Base-by-base conservation (phyloP, 306 rosid species). In the Trifolium dubium region DNA sequence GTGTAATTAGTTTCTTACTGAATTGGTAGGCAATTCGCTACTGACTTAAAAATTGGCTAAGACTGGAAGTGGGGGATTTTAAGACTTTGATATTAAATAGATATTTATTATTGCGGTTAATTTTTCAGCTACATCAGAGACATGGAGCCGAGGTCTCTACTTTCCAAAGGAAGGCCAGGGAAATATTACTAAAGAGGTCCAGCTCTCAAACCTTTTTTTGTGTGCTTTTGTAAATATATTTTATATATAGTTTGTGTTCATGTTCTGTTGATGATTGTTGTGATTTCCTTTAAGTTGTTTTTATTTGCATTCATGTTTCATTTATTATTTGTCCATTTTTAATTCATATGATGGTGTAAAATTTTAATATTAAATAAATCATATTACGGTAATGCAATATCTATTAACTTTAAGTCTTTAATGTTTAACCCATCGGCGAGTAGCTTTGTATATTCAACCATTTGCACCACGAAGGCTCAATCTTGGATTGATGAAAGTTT, bases 121-220 rank as follows among this genome's bases (percentile, higher is more conserved):
- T 60, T 84, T 71, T 89, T 82, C 92, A 92, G 99, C 92, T 72
- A 75, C 83, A 67, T 88, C 95, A 32, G 81, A 83, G 59, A 78
- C 73, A 0, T 92, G 97, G 97, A 81, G 73, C 66, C 84, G 77
- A 31, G 97, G 92, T 69, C 88, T 94, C 72, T 88, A 84, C 89
- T 87, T 91, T 78, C 83, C 80, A 55, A 80, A 30, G 46, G 89
- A 83, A 71, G 88, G 85, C 75, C 84, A 82, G 72, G 88, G 74
- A 39, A 77, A 81, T 72, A 75, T 83, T 71, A 31, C 86, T 30
- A 89, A 89, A 73, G 98, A 93, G 98, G 98, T 91, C 28, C 67
- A 43, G 29, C 58, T 81, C 54, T 56, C 51, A 54, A 8, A 13
- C 71, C 66, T 29, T 39, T 4, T 49, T 53, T 65, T 84, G 19